These are phyloP conservation scores for Capsicum rhomboideum DNA, from an alignment of 257 asterid species.

Conservation along the genomic window DNA sequence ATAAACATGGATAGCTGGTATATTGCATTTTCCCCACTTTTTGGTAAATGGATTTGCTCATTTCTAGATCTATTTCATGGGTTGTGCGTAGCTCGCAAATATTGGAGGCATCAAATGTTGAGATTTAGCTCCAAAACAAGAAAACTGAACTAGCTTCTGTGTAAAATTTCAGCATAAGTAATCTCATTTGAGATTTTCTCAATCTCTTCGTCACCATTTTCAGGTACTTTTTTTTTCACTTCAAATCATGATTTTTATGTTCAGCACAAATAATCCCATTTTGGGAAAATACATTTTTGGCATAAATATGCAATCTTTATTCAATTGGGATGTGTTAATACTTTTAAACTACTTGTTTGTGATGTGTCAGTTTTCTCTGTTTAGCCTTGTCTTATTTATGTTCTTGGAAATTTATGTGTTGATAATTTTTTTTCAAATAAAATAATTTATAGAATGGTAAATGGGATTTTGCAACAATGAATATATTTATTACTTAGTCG, in stretches of 20 bases:
- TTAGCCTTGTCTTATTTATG: neutral
- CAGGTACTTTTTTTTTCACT: neutral
- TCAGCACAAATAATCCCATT: too few species aligned
- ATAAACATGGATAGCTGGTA: neutral
- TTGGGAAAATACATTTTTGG: neutral
- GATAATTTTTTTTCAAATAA: neutral
- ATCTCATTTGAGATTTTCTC: conserved; percentile 1
- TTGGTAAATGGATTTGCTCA: neutral
- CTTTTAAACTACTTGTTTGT: neutral
- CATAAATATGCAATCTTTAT: neutral
- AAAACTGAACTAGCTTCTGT: too few species aligned
- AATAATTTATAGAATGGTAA: conserved; percentile 25
- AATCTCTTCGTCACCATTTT: conserved; percentile 1
- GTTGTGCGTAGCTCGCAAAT: neutral
- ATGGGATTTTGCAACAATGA: conserved; percentile 23
- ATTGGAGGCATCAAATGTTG: too few species aligned
- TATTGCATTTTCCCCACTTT: neutral
- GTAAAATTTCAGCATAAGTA: neutral
- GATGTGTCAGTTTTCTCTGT: neutral
- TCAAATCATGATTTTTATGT: neutral
- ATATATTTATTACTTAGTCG: conserved; percentile 15
- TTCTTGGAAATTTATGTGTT: neutral
- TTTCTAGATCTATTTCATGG: too few species aligned
- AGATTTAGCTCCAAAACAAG: neutral
- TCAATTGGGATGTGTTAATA: neutral